Base-by-base conservation (phyloP, 2,329 filamentous ascomycete species). In the Sphaerulina vaccinii region DNA sequence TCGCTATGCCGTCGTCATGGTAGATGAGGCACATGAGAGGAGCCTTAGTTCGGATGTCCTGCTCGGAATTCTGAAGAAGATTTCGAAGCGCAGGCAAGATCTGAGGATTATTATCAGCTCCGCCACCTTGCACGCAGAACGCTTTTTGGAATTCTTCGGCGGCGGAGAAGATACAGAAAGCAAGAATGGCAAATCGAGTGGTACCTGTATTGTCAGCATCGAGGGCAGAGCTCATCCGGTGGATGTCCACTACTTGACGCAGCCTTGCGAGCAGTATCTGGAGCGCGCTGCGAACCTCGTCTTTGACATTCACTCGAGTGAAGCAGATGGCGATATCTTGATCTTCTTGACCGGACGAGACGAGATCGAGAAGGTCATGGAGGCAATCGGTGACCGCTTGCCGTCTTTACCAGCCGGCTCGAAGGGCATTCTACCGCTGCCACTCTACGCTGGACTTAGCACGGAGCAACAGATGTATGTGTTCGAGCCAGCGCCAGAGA, bases 381-480 rank as follows among this genome's bases (percentile, higher is more conserved):
- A 93, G 64, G 80, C 85, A 60, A 83, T 96, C 24, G 80, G 85
- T 1, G 88, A 95, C 60, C 84, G 85, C 33, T 78, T 86, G 27
- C 78, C 77, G 8, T 79, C 82, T 39, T 76, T 91, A 19, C 79
- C 81, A 23, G 74, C 82, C 2, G 77, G 79, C 42, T 75, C 80
- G 9, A 78, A 81, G 56, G 74, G 76, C 18, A 73, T 95, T 6
- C 77, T 88, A 53, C 78, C 87, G 3, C 71, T 97, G 7, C 91
- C 92, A 1, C 79, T 97, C 0, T 97, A 95, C 67, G 90, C 93
- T 3, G 93, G 92, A 2, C 79, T 97, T 5, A 83, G 90, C 1
- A 90, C 87, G 7, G 91, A 96, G 58, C 85, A 96, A 65, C 93
- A 97, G 67, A 92, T 96, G 83, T 91, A 91, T 59, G 87, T 97